These are phyloP conservation scores for Pleurotus pulmonarius DNA, from an alignment of 768 basidiomycete genomes.

Conservation along the genomic window DNA sequence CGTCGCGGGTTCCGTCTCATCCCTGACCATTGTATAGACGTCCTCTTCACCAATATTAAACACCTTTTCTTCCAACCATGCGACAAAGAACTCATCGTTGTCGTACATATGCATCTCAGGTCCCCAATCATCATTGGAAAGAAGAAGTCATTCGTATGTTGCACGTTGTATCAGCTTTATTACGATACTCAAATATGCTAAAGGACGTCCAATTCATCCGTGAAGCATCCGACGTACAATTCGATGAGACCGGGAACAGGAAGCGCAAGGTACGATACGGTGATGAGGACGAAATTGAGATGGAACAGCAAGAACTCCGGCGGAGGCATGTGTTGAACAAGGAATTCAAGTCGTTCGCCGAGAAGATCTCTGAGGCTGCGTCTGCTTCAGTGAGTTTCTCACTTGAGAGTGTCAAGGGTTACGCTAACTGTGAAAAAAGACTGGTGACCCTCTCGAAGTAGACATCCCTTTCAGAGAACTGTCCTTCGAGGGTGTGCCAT, in stretches of 20 bases:
- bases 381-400: conserved; percentile 59
- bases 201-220: conserved; percentile 98
- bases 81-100: conserved; percentile 91
- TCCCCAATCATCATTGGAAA: conserved; percentile 98
- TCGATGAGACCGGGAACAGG: conserved; percentile 98
- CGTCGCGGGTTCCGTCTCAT: not conserved
- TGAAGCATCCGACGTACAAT: conserved; percentile 95
- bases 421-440: conserved; percentile 19
- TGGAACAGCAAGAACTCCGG: conserved; percentile 95
- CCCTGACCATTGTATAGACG: conserved; percentile 46
- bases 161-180: not conserved
- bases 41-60: conserved; percentile 95
- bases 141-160: conserved; percentile 88
- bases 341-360: conserved; percentile 91
- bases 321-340: conserved; percentile 86
- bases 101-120: conserved; percentile 90
- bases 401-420: not conserved
- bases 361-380: conserved; percentile 85
- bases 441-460: conserved; percentile 83
- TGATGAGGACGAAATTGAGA: conserved; percentile 98
- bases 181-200: not conserved
- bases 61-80: conserved; percentile 99
- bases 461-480: conserved; percentile 98
- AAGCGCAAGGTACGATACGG: conserved; percentile 96
- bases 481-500: conserved; percentile 95